Evolutionary conservation across 345 rosid genomes (phyloP).

Genomic region (Erysimum cheiranthoides): DNA sequence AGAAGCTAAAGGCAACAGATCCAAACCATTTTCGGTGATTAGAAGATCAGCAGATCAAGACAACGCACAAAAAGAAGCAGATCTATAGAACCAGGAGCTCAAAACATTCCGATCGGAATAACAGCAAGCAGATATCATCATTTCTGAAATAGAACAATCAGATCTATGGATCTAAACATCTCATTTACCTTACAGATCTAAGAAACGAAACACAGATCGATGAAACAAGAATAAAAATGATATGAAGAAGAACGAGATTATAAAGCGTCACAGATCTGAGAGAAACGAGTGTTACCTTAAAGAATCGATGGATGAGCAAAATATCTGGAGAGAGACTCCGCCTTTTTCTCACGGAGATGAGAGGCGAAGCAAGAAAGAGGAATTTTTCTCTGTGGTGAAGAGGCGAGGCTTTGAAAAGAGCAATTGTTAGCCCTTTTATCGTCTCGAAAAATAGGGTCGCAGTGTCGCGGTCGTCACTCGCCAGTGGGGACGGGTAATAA

Average conservation of each 20-base stretch:
- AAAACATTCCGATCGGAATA: conserved; percentile 1
- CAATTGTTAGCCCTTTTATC: conserved; percentile 37
- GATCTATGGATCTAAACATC: conserved; percentile 5
- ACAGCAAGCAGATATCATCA: background rate
- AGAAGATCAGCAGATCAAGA: background rate
- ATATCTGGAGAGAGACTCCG: conserved; percentile 44
- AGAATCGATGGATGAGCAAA: conserved; percentile 30
- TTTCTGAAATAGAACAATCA: background rate
- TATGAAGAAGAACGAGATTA: background rate
- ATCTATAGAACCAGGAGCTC: conserved; percentile 5
- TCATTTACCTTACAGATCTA: conserved; percentile 35
- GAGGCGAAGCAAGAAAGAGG: conserved; percentile 32
- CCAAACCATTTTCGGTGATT: background rate
- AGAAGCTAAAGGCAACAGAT: background rate
- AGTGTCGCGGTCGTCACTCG: conserved; percentile 15
- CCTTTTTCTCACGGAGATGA: conserved; percentile 47
- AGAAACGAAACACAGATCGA: background rate
- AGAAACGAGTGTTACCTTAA: conserved; percentile 20
- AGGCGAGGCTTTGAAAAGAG: conserved; percentile 46
- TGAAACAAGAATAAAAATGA: background rate
- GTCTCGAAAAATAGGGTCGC: conserved; percentile 39
- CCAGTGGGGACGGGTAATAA: conserved; percentile 8
- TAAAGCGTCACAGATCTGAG: conserved; percentile 38
- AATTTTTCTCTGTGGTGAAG: conserved; percentile 27
- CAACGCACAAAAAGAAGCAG: background rate